Base-by-base conservation (phyloP, 257 asterid species). In the Orobanche coerulescens region DNA sequence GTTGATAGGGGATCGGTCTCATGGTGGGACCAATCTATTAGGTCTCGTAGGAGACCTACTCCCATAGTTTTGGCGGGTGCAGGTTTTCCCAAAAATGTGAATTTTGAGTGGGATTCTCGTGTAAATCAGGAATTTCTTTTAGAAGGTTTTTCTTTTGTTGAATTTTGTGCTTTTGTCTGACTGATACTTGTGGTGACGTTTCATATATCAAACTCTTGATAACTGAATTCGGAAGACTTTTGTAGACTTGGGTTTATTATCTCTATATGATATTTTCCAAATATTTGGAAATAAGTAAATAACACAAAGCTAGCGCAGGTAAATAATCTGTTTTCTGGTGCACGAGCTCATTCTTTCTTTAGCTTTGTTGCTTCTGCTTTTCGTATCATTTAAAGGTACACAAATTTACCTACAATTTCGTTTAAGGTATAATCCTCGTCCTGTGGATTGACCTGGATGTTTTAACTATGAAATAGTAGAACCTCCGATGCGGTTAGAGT, bases 181-280 rank as follows among this genome's bases (percentile, higher is more conserved):
- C 30, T 50, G 52, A 47, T 53, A 54, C 56, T 46, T 67, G 25
- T 49, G 30, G 54, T 66, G 68, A 23, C 63, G 47, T 54, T 28
- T 40, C 19, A 14, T 61, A n/a, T 48, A 42, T 63, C 28, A 8
- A 58, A 64, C 51, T 57, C 26, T 15, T 40, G 34, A 6, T 23
- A 22, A 48, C 46, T 57, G 50, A 19, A 40, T 52, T 60, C 11
- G 26, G 8, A 40, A 0, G 52, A 48, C 46, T 12, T 59, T 60
- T 34, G n/a, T 19, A 30, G 39, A 46, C 62, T 42, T 22, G 43
- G 65, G 22, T 34, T 47, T 57, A 20, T 37, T 15, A 37, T 4
- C 44, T 19, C 0, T 9, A 8, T 47, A 47, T 28, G 57, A 52
- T 18, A 9, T 30, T 18, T 57, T 39, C n/a, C 13, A 11, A n/a